phyloP scores from a whole-genome alignment of 352 stramenopile species.

The Pythium insidiosum region DNA sequence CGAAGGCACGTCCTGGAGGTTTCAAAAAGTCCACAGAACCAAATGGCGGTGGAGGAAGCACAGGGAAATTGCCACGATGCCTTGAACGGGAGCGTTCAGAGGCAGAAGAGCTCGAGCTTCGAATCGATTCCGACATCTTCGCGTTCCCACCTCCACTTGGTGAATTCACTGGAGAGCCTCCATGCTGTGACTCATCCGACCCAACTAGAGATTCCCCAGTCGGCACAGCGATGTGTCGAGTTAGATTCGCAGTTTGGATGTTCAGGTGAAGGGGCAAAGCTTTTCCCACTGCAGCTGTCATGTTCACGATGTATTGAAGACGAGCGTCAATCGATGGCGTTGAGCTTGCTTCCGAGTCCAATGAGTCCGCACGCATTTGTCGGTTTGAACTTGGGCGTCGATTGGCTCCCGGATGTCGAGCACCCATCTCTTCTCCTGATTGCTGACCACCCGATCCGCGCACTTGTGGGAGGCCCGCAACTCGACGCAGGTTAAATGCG shows the following conservation, averaged over 20 bases:
- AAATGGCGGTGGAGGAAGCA: too few species aligned
- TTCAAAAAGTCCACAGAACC: too few species aligned
- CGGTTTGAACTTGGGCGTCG: not conserved
- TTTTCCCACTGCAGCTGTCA: constrained; percentile 28
- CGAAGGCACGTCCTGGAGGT: too few species aligned
- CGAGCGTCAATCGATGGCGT: constrained; percentile 32
- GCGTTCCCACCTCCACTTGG: not conserved
- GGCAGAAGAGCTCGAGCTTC: too few species aligned
- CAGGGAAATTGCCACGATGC: too few species aligned
- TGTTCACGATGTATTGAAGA: constrained; percentile 41
- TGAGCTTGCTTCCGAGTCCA: constrained; percentile 25
- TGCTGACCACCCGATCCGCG: not conserved
- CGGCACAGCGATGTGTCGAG: constrained; percentile 27
- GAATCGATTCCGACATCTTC: too few species aligned
- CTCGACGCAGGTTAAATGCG: constrained; percentile 9
- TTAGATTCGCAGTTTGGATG: constrained; percentile 21
- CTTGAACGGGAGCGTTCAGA: too few species aligned
- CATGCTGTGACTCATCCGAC: not conserved
- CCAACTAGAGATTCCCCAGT: constrained; percentile 17
- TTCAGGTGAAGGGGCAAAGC: constrained; percentile 38
- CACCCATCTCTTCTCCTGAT: not conserved
- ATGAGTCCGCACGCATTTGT: constrained; percentile 4
- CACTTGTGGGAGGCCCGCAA: constrained; percentile 4
- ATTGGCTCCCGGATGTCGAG: not conserved
- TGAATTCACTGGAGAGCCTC: too few species aligned